Percentiles rank a stretch among this genome's conserved stretches.
These are phyloP conservation scores for Neopestalotiopsis sp. DNA, from an alignment of 2,329 filamentous ascomycete genomes.

Conservation along the genomic window DNA sequence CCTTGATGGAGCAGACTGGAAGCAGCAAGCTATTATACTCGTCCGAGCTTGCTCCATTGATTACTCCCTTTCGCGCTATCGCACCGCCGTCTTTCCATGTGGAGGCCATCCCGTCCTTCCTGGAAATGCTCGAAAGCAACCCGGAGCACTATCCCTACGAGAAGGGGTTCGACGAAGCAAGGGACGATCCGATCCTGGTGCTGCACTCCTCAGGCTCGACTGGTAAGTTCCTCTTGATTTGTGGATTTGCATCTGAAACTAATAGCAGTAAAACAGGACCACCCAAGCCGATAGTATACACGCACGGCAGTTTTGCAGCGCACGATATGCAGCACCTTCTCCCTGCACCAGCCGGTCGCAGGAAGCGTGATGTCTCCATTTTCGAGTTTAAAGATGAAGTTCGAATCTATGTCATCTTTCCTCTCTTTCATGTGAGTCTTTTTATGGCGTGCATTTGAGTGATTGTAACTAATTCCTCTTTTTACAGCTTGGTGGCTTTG, in stretches of 20 bases:
- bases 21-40: slow-evolving; percentile 25
- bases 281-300: slow-evolving; percentile 20
- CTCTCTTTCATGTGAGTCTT: slow-evolving; percentile 29
- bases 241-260: background rate
- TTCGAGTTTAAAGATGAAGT: slow-evolving; percentile 20
- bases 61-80: slow-evolving; percentile 15
- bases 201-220: slow-evolving; percentile 34
- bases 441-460: background rate
- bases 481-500: background rate
- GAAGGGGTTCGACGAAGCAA: slow-evolving; percentile 27
- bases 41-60: slow-evolving; percentile 22
- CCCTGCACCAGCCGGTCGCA: slow-evolving; percentile 5
- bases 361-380: background rate
- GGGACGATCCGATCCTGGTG: slow-evolving; percentile 26
- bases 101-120: slow-evolving; percentile 24
- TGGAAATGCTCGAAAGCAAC: slow-evolving; percentile 24
- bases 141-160: slow-evolving; percentile 22
- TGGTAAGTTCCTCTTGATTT: slow-evolving; percentile 18
- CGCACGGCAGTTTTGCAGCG: slow-evolving; percentile 14
- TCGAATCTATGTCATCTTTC: slow-evolving; percentile 26
- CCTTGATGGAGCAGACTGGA: slow-evolving; percentile 25
- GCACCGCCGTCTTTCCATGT: background rate
- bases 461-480: background rate
- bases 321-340: slow-evolving; percentile 19
- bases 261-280: slow-evolving; percentile 12